These are phyloP conservation scores for Brassica rapa DNA, from an alignment of 345 rosid genomes.

Conservation along the genomic window DNA sequence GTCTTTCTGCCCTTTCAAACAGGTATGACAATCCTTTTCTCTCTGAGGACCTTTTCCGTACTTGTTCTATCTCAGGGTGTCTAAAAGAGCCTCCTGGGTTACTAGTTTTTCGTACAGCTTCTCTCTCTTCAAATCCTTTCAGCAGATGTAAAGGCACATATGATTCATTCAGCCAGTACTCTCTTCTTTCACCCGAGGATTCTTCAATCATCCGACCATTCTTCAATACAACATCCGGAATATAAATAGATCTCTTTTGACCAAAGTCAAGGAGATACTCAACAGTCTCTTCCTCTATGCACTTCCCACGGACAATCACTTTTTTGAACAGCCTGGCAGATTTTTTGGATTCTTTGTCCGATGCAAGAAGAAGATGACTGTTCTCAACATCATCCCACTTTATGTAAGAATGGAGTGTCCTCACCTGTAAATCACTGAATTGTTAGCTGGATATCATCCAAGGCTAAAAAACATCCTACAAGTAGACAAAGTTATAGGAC, in stretches of 20 bases:
- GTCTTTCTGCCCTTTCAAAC: conserved; percentile 74
- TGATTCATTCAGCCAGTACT: conserved; percentile 81
- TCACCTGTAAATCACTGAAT: conserved; percentile 58
- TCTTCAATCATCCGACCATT: conserved; percentile 73
- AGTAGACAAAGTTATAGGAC: conserved; percentile 19
- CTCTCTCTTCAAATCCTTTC: conserved; percentile 92
- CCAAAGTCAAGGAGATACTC: conserved; percentile 98
- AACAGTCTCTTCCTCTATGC: conserved; percentile 52
- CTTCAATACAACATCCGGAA: conserved; percentile 72
- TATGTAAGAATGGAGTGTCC: conserved; percentile 75
- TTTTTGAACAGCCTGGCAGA: conserved; percentile 83
- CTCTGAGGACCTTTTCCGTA: conserved; percentile 45
- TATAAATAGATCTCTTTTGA: conserved; percentile 57
- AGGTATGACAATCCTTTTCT: conserved; percentile 72
- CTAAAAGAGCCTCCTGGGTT: conserved; percentile 48
- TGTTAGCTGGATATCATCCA: conserved; percentile 25
- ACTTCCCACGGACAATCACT: conserved; percentile 74
- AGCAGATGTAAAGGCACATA: conserved; percentile 86
- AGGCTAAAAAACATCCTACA: conserved; percentile 19
- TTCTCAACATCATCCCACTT: conserved; percentile 91
- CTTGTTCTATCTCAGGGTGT: conserved; percentile 41
- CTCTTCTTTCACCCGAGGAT: conserved; percentile 84
- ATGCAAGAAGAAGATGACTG: conserved; percentile 50
- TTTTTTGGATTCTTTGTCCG: conserved; percentile 75
- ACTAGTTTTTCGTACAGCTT: conserved; percentile 57